A percentile compares a stretch with the other conserved stretches of the same genome.
Conservation (phyloP, 2,329 filamentous ascomycete genomes). For the Ceratocystis destructans region DNA sequence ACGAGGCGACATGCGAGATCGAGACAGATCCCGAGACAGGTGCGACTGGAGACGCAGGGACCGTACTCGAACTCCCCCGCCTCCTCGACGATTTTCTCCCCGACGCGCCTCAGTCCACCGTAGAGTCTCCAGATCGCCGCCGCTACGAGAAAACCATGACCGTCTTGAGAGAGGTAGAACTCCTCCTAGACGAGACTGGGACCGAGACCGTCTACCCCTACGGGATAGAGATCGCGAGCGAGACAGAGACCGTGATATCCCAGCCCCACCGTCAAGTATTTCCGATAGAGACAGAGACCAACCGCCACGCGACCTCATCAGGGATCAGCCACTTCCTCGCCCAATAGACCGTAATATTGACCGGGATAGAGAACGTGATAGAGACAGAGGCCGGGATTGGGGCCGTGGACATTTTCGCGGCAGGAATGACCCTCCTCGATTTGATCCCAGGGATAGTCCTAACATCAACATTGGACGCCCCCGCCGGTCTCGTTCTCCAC, state of each 20-base stretch:
- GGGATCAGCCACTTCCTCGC: slow-evolving; percentile 7
- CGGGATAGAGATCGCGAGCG: slow-evolving; percentile 23
- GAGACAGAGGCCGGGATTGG: slow-evolving; percentile 27
- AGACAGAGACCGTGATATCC: slow-evolving; percentile 21
- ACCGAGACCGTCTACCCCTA: slow-evolving; percentile 19
- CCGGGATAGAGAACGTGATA: slow-evolving; percentile 27
- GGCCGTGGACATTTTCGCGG: slow-evolving; percentile 25
- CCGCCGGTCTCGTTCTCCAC: slow-evolving; percentile 42
- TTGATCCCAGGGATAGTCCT: slow-evolving; percentile 11
- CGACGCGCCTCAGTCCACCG: slow-evolving; percentile 29
- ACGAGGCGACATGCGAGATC: slow-evolving; percentile 31
- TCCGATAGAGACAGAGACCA: slow-evolving; percentile 9
- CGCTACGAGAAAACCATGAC: slow-evolving; percentile 25
- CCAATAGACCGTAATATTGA: slow-evolving; percentile 22
- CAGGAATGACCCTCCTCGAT: slow-evolving; percentile 25
- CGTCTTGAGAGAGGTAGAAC: slow-evolving; percentile 30
- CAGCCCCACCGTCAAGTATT: not conserved
- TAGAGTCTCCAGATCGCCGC: slow-evolving; percentile 22
- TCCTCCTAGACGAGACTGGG: slow-evolving; percentile 27
- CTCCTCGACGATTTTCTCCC: slow-evolving; percentile 24
- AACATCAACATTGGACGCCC: not conserved
- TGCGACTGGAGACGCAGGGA: slow-evolving; percentile 23
- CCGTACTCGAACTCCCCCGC: slow-evolving; percentile 25
- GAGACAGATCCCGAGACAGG: slow-evolving; percentile 19
- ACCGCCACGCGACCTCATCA: slow-evolving; percentile 9